phyloP scores from a whole-genome alignment of 805 yeast species.

The Candida yuanshanica region DNA sequence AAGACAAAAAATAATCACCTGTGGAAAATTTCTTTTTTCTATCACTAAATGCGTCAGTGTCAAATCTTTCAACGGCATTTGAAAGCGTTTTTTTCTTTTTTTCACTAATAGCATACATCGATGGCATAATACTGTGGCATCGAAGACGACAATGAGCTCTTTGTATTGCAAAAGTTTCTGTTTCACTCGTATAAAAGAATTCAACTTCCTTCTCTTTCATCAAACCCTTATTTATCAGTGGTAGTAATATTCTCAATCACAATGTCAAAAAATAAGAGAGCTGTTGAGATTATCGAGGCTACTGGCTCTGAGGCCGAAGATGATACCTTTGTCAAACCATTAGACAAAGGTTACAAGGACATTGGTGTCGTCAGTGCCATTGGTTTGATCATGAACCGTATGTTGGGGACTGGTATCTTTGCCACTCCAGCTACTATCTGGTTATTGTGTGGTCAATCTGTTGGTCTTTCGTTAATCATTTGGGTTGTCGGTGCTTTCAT shows the following conservation, averaged over 20 bases:
- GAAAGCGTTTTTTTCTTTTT: neutral
- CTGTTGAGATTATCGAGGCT: slow-evolving; percentile 6
- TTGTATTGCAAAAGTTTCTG: neutral
- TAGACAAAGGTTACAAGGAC: slow-evolving; percentile 36
- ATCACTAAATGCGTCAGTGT: too few species aligned
- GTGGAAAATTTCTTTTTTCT: neutral
- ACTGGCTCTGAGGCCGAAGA: slow-evolving; percentile 10
- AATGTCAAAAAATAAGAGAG: neutral
- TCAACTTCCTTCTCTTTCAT: too few species aligned
- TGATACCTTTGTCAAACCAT: slow-evolving; percentile 26
- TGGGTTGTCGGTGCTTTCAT: slow-evolving; percentile 75
- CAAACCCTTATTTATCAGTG: neutral
- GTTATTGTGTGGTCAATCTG: slow-evolving; percentile 50
- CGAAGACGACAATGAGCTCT: too few species aligned
- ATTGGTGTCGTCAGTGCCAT: slow-evolving; percentile 54
- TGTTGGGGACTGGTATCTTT: slow-evolving; percentile 74
- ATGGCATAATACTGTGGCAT: neutral
- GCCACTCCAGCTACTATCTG: slow-evolving; percentile 60
- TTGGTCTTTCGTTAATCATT: slow-evolving; percentile 63
- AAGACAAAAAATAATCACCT: neutral
- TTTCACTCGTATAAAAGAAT: neutral
- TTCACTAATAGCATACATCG: neutral
- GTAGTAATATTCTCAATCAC: neutral
- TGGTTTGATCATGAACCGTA: slow-evolving; percentile 60
- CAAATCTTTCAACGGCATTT: neutral